These are phyloP conservation scores for Aspergillus ustus DNA, from an alignment of 2,329 filamentous ascomycete species.

Conservation along the genomic window DNA sequence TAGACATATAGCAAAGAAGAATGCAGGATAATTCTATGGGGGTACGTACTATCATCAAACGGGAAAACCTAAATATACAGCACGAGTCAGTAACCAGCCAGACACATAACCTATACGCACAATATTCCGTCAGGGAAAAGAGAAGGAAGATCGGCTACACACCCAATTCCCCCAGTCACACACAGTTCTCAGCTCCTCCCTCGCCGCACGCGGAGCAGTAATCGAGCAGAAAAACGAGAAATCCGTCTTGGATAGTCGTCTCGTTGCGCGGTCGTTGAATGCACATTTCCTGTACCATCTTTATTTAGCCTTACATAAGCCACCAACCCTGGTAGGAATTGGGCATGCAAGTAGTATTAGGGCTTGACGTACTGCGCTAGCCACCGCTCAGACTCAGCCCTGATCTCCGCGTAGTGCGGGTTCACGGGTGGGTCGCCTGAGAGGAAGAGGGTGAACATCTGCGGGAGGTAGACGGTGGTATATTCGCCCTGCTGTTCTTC, in stretches of 20 bases:
- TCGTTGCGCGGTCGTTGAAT: constrained; percentile 17
- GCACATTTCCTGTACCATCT: constrained; percentile 21
- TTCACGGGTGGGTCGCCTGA: constrained; percentile 30
- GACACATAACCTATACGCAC: no score
- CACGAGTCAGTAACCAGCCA: neutral
- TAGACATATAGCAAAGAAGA: neutral
- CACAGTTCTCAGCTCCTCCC: constrained; percentile 29
- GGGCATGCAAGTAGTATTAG: no score
- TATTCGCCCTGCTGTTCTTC: neutral
- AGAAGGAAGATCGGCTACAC: neutral
- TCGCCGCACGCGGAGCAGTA: constrained; percentile 29
- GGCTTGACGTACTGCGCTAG: constrained; percentile 22
- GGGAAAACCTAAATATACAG: constrained; percentile 17
- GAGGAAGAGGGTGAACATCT: constrained; percentile 37
- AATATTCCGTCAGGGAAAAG: neutral
- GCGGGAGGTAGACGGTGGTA: constrained; percentile 26
- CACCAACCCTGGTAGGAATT: no score
- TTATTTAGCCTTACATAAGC: neutral
- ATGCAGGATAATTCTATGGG: neutral
- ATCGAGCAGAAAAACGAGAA: constrained; percentile 33
- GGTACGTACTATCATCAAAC: constrained; percentile 22
- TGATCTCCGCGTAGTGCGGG: constrained; percentile 29
- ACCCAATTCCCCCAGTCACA: constrained; percentile 37
- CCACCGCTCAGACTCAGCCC: constrained; percentile 31
- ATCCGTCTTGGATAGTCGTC: constrained; percentile 24